Percentiles rank a stretch among this genome's conserved stretches.
Conservation (phyloP, 2,329 filamentous ascomycete genomes). For the Amauroascus verrucosus region DNA sequence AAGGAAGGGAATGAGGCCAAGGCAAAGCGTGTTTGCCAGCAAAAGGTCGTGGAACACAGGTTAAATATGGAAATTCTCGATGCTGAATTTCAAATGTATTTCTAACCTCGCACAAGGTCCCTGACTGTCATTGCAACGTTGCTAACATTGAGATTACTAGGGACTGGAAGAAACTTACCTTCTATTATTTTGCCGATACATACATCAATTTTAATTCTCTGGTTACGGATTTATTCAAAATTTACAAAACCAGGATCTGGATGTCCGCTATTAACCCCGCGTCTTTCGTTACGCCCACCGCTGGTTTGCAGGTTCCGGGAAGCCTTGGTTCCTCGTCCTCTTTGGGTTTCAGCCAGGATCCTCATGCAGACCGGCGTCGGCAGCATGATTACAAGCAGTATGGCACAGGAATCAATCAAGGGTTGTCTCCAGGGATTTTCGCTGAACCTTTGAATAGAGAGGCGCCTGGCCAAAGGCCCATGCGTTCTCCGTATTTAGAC, state of each 20-base stretch:
- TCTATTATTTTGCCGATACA: conserved; percentile 95
- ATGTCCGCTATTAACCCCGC: conserved; percentile 99
- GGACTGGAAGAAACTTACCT: conserved; percentile 98
- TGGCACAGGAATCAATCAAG: conserved; percentile 16
- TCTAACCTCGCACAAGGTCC: conserved; percentile 18
- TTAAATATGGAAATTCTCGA: conserved; percentile 98
- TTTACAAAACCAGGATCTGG: conserved; percentile 99
- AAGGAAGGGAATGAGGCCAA: conserved; percentile 98
- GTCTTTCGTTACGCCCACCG: conserved; percentile 72
- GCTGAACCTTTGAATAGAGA: conserved; percentile 20
- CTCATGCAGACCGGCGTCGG: conserved; percentile 33
- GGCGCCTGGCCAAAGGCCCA: conserved; percentile 17
- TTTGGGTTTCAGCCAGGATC: conserved; percentile 44
- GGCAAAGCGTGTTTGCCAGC: conserved; percentile 90
- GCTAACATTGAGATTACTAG: conserved; percentile 42
- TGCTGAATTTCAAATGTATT: conserved; percentile 96
- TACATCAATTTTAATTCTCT: conserved; percentile 99
- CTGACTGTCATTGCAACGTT: conserved; percentile 2
- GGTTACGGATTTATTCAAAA: conserved; percentile 95
- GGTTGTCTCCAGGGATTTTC: conserved; percentile 15
- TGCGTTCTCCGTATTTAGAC: conserved; percentile 30
- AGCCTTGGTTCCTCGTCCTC: conserved; percentile 26
- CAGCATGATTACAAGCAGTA: conserved; percentile 29
- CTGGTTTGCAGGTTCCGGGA: conserved; percentile 60
- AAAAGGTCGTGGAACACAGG: conserved; percentile 89